Base-by-base conservation (phyloP, 768 basidiomycete genomes). In the Podaxis carcinomalis region DNA sequence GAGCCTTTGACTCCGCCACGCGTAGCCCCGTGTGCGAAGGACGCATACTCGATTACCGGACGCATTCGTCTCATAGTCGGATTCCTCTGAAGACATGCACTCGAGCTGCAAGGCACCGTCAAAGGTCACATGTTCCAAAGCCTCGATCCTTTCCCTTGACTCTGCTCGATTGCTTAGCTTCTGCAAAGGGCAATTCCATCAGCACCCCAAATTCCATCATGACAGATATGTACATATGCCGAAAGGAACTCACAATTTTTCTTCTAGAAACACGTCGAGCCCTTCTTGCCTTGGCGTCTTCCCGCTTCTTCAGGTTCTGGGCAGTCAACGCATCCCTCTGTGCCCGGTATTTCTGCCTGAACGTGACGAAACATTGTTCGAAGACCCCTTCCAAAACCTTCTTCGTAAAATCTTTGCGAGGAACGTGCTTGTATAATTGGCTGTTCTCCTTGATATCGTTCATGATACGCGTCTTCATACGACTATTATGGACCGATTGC, bases 71-170 rank as follows among this genome's bases (percentile, higher is more conserved):
- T 87, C 88, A 52, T 72, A 74, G 63, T 84, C 84, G 13, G 89
- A 90, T 69, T 92, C 90, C 64, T 92, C 90, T 32, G 86, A 87
- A 27, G 90, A 92, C 86, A 91, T 89, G 71, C 89, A 91, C 51
- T 91, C 90, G 19, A 83, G 63, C 62, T 87, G 85, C 59, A 92
- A 71, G 13, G 90, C 89, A 13, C 83, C 83, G 66, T 90, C 87
- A 67, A 91, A 91, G 13, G 75, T 78, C 25, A 83, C 75, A 69
- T 90, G 85, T 57, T 84, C 80, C 62, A 89, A 87, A 0, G 67
- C 73, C 25, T 72, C 72, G 25, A 84, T 70, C 57, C 79, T 83
- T 64, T 83, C 74, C 23, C 90, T 80, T 27, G 83, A 77, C 27
- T 84, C 85, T 7, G 81, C 78, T 21, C 90, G 88, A 70, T 82